Base-by-base conservation (phyloP, 306 rosid genomes). In the Pyrus pyrifolia region DNA sequence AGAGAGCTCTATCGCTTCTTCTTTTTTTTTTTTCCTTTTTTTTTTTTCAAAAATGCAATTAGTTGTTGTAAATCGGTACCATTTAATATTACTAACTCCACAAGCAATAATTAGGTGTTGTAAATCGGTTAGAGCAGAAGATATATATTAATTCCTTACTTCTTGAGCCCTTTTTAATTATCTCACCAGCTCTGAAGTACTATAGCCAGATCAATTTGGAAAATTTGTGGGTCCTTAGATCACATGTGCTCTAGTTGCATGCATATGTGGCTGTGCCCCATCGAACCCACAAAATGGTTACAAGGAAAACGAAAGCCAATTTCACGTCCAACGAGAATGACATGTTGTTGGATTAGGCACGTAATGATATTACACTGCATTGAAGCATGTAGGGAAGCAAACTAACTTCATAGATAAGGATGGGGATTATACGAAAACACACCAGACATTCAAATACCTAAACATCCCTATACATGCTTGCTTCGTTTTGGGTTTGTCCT, bases 281-380 rank as follows among this genome's bases (percentile, higher is more conserved):
- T 51, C 21, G 8, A 51, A 51, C 55, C 55, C 55, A 17, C 21
- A 51, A 18, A 51, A 15, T 15, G 55, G 21, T 51, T 51, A 51
- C 55, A 51, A 17, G 1, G 55, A 51, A 51, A 51, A 51, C 21
- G 55, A 15, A 51, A 51, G 55, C 55, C 55, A 51, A 15, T 51
- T 58, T 33, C 4, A 13, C 52, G 49, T 68, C 45, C 40, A 68
- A 61, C 76, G 52, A 75, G 55, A 75, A 64, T 11, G 64, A 11
- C 49, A 25, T 80, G 38, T 69, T 51, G 52, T 17, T 80, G 80
- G 68, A 80, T 75, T 80, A 80, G 80, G 72, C 76, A 68, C 30
- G 17, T 70, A 18, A 19, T 17, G 13, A 8, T 57, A 68, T 15
- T 57, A 25, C 14, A 29, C 18, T 74, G 18, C 72, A 68, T 44